Evolutionary conservation across 768 basidiomycete genomes (phyloP).

Genomic region (Pilatotrama ljubarskyi): DNA sequence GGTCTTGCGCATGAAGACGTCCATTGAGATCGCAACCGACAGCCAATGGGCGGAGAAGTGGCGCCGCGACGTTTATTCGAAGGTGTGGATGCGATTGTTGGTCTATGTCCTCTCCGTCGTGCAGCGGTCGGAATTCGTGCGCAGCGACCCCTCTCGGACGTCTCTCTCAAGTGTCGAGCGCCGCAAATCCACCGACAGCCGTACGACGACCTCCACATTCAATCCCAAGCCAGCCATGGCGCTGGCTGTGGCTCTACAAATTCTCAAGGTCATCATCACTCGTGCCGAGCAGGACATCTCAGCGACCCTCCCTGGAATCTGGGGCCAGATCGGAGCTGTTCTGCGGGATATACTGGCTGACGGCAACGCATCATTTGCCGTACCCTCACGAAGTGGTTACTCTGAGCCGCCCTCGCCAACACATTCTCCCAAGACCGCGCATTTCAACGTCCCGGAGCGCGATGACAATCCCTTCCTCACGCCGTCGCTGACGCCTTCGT

Average conservation of each 20-base stretch:
- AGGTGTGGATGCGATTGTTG: constrained; percentile 64
- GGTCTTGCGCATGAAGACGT: constrained; percentile 51
- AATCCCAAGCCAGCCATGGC: constrained; percentile 31
- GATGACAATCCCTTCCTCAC: constrained; percentile 24
- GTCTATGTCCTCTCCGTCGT: constrained; percentile 58
- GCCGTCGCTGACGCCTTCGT: constrained; percentile 28
- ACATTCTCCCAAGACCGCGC: constrained; percentile 42
- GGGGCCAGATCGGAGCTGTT: constrained; percentile 60
- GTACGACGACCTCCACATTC: constrained; percentile 26
- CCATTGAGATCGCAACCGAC: constrained; percentile 43
- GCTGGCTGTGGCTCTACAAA: constrained; percentile 56
- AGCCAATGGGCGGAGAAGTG: constrained; percentile 44
- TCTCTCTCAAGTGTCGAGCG: constrained; percentile 37
- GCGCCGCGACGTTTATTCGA: constrained; percentile 46
- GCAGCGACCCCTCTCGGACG: constrained; percentile 24
- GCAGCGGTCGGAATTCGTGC: constrained; percentile 28
- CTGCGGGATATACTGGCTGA: constrained; percentile 52
- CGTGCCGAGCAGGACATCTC: constrained; percentile 64
- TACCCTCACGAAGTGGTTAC: constrained; percentile 37
- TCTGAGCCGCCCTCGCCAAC: constrained; percentile 54
- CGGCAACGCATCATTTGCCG: constrained; percentile 63
- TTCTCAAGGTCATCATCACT: constrained; percentile 65
- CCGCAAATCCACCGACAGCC: constrained; percentile 50
- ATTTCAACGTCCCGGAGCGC: constrained; percentile 17
- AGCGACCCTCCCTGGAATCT: constrained; percentile 53